A percentile compares a stretch with the other conserved stretches of the same genome.
phyloP scores from a whole-genome alignment of 768 basidiomycete genomes.

The Pilatotrama ljubarskyi region DNA sequence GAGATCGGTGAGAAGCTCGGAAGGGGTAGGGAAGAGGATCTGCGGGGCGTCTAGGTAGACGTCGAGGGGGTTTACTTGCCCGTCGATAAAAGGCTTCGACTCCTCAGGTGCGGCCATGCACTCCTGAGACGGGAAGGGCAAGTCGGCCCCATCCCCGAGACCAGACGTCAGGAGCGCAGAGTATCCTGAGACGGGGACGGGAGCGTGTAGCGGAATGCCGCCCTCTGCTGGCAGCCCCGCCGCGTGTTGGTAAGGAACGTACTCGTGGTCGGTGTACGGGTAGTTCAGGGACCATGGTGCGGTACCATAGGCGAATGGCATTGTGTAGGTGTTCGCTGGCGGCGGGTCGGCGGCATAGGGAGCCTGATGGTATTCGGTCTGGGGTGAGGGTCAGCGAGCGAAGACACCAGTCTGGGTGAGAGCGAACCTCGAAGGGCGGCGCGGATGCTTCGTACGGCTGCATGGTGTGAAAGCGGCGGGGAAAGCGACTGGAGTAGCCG shows the following conservation, averaged over 20 bases:
- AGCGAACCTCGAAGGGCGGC: not conserved
- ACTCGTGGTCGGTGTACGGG: constrained; percentile 6
- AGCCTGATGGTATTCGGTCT: not conserved
- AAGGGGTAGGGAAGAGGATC: constrained; percentile 58
- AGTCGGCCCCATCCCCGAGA: not conserved
- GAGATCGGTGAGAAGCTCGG: constrained; percentile 56
- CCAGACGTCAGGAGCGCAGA: constrained; percentile 20
- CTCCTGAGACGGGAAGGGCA: not conserved
- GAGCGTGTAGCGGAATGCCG: constrained; percentile 24
- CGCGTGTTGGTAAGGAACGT: not conserved
- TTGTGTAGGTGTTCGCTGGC: not conserved
- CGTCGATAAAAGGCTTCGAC: not conserved
- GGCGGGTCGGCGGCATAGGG: not conserved
- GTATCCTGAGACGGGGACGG: constrained; percentile 26
- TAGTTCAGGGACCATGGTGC: constrained; percentile 1
- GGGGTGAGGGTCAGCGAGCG: not conserved
- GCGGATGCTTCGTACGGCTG: not conserved
- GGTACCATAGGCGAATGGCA: not conserved
- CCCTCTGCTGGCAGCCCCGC: not conserved
- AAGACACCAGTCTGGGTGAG: too few relatives aligned
- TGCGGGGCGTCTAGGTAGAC: constrained; percentile 26
- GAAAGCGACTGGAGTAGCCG: constrained; percentile 3
- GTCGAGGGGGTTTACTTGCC: constrained; percentile 17
- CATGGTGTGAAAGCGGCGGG: constrained; percentile 17
- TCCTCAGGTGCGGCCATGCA: not conserved